A percentile compares a stretch with the other conserved stretches of the same genome.
phyloP scores from a whole-genome alignment of 305 asterid species.

The Fraxinus platypoda region DNA sequence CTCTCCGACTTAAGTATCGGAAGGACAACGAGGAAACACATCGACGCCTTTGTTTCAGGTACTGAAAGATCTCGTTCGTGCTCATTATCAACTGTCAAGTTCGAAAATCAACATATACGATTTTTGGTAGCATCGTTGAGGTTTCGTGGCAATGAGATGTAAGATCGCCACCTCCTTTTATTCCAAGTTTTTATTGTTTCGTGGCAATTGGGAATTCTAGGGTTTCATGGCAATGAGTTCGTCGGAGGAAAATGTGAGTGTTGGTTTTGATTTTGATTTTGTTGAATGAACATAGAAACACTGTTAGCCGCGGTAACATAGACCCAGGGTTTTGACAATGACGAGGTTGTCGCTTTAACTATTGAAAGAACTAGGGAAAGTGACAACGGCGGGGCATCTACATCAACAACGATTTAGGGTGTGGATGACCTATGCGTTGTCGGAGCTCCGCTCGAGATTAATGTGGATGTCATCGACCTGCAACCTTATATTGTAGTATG shows the following conservation, averaged over 20 bases:
- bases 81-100: background rate
- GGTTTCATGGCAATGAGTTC: conserved; percentile 3
- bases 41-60: background rate
- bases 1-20: background rate
- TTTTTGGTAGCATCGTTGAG: too few species aligned
- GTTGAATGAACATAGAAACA: conserved; percentile 50
- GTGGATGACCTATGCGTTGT: conserved; percentile 25
- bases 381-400: conserved; percentile 20
- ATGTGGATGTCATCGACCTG: conserved; percentile 27
- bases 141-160: too few species aligned
- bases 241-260: background rate
- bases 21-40: too few species aligned
- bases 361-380: conserved; percentile 23
- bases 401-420: conserved; percentile 25
- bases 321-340: conserved; percentile 34
- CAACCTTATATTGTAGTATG: conserved; percentile 1
- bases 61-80: background rate
- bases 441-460: conserved; percentile 25
- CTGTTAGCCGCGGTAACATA: conserved; percentile 56
- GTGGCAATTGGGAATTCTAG: background rate
- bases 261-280: background rate
- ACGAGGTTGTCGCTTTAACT: conserved; percentile 21
- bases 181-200: background rate
- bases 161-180: background rate
- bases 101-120: too few species aligned